Base-by-base conservation (phyloP, 768 basidiomycete genomes). In the Imleria badia region DNA sequence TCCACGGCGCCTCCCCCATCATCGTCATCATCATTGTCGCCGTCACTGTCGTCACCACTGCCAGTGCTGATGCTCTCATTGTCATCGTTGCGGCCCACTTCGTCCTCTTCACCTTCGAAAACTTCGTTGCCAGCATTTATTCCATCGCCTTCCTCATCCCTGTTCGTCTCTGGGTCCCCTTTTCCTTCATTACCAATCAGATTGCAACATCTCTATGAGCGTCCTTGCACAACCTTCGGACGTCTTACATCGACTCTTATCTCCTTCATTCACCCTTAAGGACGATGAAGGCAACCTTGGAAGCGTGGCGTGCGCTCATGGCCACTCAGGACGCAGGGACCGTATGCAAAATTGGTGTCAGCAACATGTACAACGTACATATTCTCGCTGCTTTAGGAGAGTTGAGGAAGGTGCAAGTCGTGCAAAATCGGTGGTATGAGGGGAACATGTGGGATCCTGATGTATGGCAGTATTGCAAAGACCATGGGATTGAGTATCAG, bases 341-440 rank as follows among this genome's bases (percentile, higher is more conserved):
- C 55, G 81, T 86, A 11, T 75, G 73, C 55, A 66, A 74, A 63
- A 88, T 91, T 44, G 91, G 91, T 1, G 74, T 94, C 44, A 89
- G 88, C 73, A 93, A 93, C 65, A 77, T 82, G 5, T 91, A 93
- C 60, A 85, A 90, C 55, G 76, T 83, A 2, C 63, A 63, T 5
- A 54, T 82, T 13, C 78, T 94, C 15, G 68, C 74, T 26, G 76
- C 78, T 17, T 68, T 91, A 42, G 77, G 76, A 34, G 72, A 76
- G 17, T 73, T 79, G 59, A 74, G 83, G 50, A 78, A 81, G 55
- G 81, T 89, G 6, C 80, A 89, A 52, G 81, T 91, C 30, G 88
- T 94, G 15, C 91, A 91, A 68, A 90, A 91, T 67, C 75, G 91
- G 45, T 95, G 91, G 91, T 87, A 85, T 62, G 84, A 91, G 66